Conservation (phyloP, 257 asterid species). For the Salvia hispanica region DNA sequence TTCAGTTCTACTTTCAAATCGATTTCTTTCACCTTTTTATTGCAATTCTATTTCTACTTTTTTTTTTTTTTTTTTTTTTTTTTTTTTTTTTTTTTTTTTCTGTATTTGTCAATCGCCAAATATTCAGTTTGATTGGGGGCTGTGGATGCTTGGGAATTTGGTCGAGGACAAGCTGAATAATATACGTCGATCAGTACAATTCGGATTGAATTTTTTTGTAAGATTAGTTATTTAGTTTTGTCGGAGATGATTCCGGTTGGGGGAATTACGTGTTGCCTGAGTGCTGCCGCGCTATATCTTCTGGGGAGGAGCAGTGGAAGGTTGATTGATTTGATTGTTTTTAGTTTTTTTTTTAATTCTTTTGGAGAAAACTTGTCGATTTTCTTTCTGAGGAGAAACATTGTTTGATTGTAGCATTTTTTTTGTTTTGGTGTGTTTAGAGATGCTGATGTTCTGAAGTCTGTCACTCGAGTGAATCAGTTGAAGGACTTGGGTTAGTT, state of each 20-base stretch:
- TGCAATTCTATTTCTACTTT: background rate
- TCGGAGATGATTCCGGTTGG: constrained; percentile 77
- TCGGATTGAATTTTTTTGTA: background rate
- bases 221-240: constrained; percentile 10
- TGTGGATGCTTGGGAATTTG: constrained; percentile 20
- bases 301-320: constrained; percentile 97
- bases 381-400: background rate
- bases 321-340: constrained; percentile 33
- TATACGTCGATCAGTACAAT: constrained; percentile 8
- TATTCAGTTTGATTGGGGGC: background rate
- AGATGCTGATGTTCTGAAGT: constrained; percentile 80
- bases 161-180: constrained; percentile 22
- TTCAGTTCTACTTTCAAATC: constrained; percentile 11
- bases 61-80: too few species aligned
- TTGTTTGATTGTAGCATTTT: constrained; percentile 11
- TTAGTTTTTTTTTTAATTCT: background rate
- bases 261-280: constrained; percentile 85
- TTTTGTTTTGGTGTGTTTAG: constrained; percentile 36
- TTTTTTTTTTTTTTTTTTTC: too few species aligned
- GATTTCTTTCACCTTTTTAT: background rate
- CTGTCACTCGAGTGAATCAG: constrained; percentile 86
- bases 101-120: constrained; percentile 11
- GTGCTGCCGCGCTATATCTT: constrained; percentile 96
- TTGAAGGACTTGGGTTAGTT: constrained; percentile 86
- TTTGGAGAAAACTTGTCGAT: background rate